A percentile compares a stretch with the other conserved stretches of the same genome.
Conservation (phyloP, 2,329 filamentous ascomycete species). For the Ophiobolus disseminans region DNA sequence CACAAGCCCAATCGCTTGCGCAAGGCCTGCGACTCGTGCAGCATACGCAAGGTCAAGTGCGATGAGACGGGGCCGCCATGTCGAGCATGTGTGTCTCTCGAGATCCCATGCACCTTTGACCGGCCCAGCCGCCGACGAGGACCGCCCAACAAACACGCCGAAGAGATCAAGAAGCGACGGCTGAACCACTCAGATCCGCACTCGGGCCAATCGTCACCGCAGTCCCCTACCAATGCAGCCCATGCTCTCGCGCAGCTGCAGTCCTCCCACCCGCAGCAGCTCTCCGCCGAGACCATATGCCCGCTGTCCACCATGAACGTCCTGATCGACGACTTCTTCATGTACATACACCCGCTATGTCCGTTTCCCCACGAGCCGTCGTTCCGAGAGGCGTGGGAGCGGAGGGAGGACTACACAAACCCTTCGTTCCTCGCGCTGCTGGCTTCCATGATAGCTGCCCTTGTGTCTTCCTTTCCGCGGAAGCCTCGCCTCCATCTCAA, state of each 20-base stretch:
- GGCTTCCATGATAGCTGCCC: slow-evolving; percentile 74
- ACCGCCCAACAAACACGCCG: slow-evolving; percentile 71
- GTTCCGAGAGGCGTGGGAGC: slow-evolving; percentile 72
- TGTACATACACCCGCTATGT: slow-evolving; percentile 77
- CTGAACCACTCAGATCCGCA: slow-evolving; percentile 54
- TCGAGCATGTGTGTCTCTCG: slow-evolving; percentile 68
- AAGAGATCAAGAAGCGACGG: slow-evolving; percentile 69
- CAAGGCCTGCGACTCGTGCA: slow-evolving; percentile 53
- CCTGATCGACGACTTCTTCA: slow-evolving; percentile 82
- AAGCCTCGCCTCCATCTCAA: slow-evolving; percentile 75
- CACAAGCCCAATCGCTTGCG: slow-evolving; percentile 47
- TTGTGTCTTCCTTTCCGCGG: slow-evolving; percentile 79
- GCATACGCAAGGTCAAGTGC: slow-evolving; percentile 60
- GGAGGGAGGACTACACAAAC: slow-evolving; percentile 70
- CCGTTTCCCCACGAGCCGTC: slow-evolving; percentile 82
- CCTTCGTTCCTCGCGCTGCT: slow-evolving; percentile 73
- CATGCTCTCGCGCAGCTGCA: slow-evolving; percentile 60
- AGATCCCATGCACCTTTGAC: slow-evolving; percentile 72
- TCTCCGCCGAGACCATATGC: slow-evolving; percentile 73
- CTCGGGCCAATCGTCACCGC: slow-evolving; percentile 53
- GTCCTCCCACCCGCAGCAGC: slow-evolving; percentile 52
- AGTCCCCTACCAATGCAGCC: slow-evolving; percentile 61
- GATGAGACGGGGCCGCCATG: slow-evolving; percentile 72
- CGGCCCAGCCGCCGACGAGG: slow-evolving; percentile 69
- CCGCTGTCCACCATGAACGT: slow-evolving; percentile 71